Evolutionary conservation across 2,329 filamentous ascomycete genomes (phyloP), one percentile per base, ranked within the genome.

Genomic region (Torrubiellomyces zombiae): DNA sequence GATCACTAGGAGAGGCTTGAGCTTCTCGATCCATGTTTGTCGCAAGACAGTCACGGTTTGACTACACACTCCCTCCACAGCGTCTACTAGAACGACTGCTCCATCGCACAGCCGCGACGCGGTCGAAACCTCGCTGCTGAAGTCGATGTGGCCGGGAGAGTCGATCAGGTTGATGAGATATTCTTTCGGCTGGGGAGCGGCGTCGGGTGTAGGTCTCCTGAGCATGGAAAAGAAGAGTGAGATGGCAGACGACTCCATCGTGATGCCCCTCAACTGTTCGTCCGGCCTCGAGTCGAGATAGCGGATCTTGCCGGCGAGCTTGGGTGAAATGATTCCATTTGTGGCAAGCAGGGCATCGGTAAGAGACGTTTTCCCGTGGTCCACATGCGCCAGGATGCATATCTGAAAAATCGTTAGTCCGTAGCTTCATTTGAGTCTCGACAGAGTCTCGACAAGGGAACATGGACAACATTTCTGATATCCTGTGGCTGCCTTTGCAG

Each of bases 241-340:
- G 35, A 98, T 98, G 33, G 89, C 89, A 5, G 86, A 95, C 0
- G 89, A 95, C 51, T 98, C 89, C 89, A 98, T 98, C n/a, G 89
- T 98, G 45, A 98, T 98, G 28, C 89, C 89, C 36, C 89, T 76
- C 10, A 80, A 67, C 54, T 98, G 89, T 51, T 98, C 89, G 52
- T 98, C 89, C 2, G 86, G 86, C 21, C 89, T 67, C 13, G 89
- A 95, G 55, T 98, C 89, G 30, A 98, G 72, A 45, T 95, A 98
- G 37, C 89, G 77, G 52, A 98, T 91, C 62, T 95, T 95, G 50
- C 89, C 89, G 28, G 89, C 89, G 44, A 95, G 65, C 49, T 95
- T 95, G 28, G 86, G 81, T 16, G 89, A 95, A 45, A 98, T 98
- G 57, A 98, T 95, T 57, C 89, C 89, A 67, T 98, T 98, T 36